Evolutionary conservation across 805 yeast genomes (phyloP), one percentile per base, ranked within the genome.

Genomic region (Hanseniaspora hatyaiensis): DNA sequence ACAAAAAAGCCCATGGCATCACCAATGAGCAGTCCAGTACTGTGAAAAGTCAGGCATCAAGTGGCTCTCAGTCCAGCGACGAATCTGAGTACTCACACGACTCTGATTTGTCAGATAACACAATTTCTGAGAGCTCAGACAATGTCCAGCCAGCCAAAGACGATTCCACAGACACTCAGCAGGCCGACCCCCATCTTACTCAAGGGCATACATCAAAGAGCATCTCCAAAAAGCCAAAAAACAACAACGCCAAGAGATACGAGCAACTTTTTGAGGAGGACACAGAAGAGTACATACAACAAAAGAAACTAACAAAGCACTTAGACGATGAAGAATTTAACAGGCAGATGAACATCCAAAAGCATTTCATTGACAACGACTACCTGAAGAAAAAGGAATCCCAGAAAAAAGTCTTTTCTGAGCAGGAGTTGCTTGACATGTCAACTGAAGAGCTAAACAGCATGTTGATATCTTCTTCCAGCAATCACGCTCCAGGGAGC

Each of bases 261-360:
- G 49, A 45, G 8, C 16, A 45, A 13, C 23, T 20, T 8, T 37
- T 45, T 30, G 49, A 45, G 16, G 42, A 45, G 31, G 49, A 45
- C 8, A 45, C 49, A n/a, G 49, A 45, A 24, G 49, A 45, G 26
- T 45, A 45, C 32, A 45, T 12, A n/a, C 49, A 45, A 26, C 37
- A 45, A 12, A 30, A 37, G 11, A 45, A 45, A 9, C n/a, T 45
- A 9, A 29, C 30, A 9, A 16, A 36, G 13, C 31, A 22, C 3
- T 8, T 45, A 6, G 42, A 30, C 3, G 42, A 37, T 24, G 42
- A 29, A 8, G 49, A 45, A 19, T 31, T n/a, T 18, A 12, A 31
- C 3, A 30, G 49, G 11, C 49, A 45, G 19, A 3, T 45, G 8
- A 12, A 30, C 4, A 12, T 45, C 9, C 49, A 45, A 24, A 45